Base-by-base conservation (phyloP, 2,329 filamentous ascomycete species). In the Monosporascus sp. region DNA sequence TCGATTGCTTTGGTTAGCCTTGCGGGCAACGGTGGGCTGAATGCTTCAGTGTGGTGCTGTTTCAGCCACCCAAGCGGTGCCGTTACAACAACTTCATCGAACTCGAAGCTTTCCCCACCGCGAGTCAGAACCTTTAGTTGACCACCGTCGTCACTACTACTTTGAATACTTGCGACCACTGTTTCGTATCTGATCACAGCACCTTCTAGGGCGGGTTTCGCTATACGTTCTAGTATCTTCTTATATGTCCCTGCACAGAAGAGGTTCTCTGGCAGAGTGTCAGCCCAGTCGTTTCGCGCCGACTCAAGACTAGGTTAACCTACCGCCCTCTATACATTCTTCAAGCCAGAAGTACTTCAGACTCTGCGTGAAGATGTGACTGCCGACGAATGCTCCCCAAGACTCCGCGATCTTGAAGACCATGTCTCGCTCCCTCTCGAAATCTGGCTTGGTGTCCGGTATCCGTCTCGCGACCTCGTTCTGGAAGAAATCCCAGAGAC, bases 261-360 rank as follows among this genome's bases (percentile, higher is more conserved):
- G 14, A 85, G 67, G 53, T 84, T 85, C 60, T 83, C 81, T 83
- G 45, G 7, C 2, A 7, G 7, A 8, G 4, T 22, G 37, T 59
- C 53, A 52, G 51, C 52, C 58, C 54, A 44, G 57, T 41, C 14
- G 31, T 20, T 20, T 20, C 9, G n/a, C 17, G 18, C 53, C 31
- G 48, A 49, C n/a, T 20, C 6, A 41, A 37, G 4, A 37, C 37
- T 41, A 14, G 14, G 74, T 74, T 1, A 40, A 63, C 74, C 60
- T 65, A 82, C 82, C 80, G 46, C 87, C 87, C 64, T 90, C 87
- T 50, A 91, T 85, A 59, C 86, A 89, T 68, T 91, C 86, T 65
- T 91, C 88, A 5, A 91, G 66, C 86, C 87, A 90, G 66, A 90
- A 88, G 71, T 84, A 91, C 71, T 85, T 88, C 35, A 91, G 72